Conservation (phyloP, 2,329 filamentous ascomycete genomes). For the Thelonectria rubi region DNA sequence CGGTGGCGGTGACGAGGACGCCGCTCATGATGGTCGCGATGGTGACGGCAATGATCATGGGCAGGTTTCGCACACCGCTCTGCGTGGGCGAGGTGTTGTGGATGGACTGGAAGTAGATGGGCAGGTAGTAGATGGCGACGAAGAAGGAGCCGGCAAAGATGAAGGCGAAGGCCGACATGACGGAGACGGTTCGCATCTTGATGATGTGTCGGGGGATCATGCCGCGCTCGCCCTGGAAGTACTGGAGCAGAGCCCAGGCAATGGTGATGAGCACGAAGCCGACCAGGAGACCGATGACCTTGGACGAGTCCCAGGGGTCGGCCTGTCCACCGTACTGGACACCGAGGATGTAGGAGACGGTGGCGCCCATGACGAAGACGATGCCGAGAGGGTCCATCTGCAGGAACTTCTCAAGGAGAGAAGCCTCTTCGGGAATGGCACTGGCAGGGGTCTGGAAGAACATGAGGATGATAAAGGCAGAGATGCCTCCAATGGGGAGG, state of each 20-base stretch:
- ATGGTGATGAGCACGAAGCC: constrained; percentile 48
- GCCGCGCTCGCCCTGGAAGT: constrained; percentile 55
- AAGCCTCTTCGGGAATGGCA: constrained; percentile 49
- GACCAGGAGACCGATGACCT: constrained; percentile 55
- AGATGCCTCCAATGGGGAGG: constrained; percentile 49
- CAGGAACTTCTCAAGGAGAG: constrained; percentile 54
- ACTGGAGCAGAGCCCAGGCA: constrained; percentile 51
- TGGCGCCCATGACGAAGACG: constrained; percentile 54
- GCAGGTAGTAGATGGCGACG: constrained; percentile 57
- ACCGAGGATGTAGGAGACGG: constrained; percentile 56
- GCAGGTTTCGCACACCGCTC: constrained; percentile 56
- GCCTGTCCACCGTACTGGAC: constrained; percentile 58
- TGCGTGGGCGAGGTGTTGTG: constrained; percentile 51
- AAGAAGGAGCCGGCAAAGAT: constrained; percentile 56
- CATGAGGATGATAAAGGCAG: constrained; percentile 48
- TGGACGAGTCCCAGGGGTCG: constrained; percentile 53
- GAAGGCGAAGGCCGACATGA: constrained; percentile 52
- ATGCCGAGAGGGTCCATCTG: constrained; percentile 60
- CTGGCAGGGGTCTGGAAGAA: constrained; percentile 54
- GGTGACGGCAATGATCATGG: constrained; percentile 56
- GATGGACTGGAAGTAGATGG: constrained; percentile 58
- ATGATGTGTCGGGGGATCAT: constrained; percentile 54
- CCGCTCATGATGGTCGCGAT: constrained; percentile 53
- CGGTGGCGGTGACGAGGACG: constrained; percentile 49
- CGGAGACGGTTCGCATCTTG: constrained; percentile 49